A percentile compares a stretch with the other conserved stretches of the same genome.
Conservation (phyloP, 2,329 filamentous ascomycete genomes). For the Apiospora phragmitis region DNA sequence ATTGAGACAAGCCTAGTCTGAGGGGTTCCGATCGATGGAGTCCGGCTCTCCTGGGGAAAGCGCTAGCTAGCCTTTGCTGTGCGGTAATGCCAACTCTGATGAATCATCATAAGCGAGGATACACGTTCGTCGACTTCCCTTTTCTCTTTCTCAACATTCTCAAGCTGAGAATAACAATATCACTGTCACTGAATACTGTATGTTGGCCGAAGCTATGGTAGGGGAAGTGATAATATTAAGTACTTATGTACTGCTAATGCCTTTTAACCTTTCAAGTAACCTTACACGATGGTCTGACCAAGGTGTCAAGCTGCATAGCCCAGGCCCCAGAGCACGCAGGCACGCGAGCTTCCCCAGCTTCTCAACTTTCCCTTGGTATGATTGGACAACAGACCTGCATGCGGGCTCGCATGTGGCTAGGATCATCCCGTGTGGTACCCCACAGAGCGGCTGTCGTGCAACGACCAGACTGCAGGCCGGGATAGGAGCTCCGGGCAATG, state of each 20-base stretch:
- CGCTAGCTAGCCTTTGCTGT: not conserved
- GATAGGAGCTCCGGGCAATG: not conserved
- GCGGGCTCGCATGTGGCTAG: not conserved
- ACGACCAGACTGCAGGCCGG: not conserved
- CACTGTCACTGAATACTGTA: not conserved
- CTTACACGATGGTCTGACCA: not conserved
- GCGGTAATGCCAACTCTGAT: not conserved
- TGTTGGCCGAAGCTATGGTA: not conserved
- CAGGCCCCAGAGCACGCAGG: too few species aligned
- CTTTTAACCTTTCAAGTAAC: not conserved
- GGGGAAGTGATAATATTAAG: too few species aligned
- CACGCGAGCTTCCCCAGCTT: constrained; percentile 1
- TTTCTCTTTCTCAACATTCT: not conserved
- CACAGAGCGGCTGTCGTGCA: not conserved
- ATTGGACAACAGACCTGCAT: not conserved
- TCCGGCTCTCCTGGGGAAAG: not conserved
- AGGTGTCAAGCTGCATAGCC: not conserved
- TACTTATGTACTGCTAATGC: not conserved
- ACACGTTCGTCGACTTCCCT: not conserved
- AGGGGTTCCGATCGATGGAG: not conserved
- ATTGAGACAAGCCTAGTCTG: not conserved
- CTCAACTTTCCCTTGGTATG: not conserved
- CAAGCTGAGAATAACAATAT: not conserved
- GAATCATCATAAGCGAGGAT: not conserved
- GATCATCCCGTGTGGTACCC: not conserved